Evolutionary conservation across 139 green algal genomes (phyloP).

Genomic region (Diplosphaera chodatii): DNA sequence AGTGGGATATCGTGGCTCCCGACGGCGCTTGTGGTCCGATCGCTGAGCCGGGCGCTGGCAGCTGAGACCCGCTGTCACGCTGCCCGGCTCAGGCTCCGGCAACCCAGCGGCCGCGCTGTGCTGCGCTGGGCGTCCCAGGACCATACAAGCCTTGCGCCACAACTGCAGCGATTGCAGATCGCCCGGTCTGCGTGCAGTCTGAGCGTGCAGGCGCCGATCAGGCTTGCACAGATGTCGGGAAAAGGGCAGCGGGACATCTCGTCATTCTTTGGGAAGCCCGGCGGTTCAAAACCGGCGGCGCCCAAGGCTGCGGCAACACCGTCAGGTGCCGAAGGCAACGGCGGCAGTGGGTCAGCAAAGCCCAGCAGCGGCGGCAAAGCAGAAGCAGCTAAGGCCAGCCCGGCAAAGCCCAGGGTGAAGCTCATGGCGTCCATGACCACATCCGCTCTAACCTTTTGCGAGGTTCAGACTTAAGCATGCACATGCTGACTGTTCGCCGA

Average conservation of each 20-base stretch:
- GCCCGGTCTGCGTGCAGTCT: neutral
- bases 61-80: no score
- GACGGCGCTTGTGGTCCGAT: neutral
- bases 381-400: neutral
- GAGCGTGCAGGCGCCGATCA: no score
- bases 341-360: neutral
- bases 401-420: neutral
- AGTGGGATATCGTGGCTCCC: neutral
- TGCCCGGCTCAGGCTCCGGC: no score
- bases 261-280: constrained; percentile 28
- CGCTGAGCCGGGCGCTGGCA: neutral
- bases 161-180: no score
- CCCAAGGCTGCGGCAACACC: neutral
- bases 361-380: neutral
- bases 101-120: no score
- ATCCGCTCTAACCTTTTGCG: no score
- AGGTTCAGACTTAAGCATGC: no score
- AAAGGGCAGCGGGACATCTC: constrained; percentile 23
- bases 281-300: neutral
- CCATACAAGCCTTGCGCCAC: no score
- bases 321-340: constrained; percentile 1
- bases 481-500: neutral
- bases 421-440: no score
- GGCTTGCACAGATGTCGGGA: neutral
- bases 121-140: no score